Conservation (phyloP, 2,329 filamentous ascomycete genomes). For the Fusarium subglutinans region DNA sequence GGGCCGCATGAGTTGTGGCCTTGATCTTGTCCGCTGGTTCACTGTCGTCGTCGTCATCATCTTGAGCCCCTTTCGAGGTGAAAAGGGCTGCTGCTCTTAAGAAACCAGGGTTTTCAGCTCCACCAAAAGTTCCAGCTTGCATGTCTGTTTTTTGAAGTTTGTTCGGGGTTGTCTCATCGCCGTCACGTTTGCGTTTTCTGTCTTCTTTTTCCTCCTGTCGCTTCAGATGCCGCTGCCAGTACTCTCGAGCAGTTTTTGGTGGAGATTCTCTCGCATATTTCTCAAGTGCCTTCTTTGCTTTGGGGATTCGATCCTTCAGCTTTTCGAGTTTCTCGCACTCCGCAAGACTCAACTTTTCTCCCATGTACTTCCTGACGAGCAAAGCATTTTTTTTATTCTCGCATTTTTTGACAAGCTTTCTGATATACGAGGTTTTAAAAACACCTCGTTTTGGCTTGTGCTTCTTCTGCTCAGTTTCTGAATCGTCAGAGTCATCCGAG, state of each 20-base stretch:
- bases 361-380: fast-evolving
- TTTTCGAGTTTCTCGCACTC: too few relatives aligned
- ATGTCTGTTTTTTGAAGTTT: background rate
- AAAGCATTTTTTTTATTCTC: background rate
- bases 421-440: fast-evolving
- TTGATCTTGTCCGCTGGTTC: background rate
- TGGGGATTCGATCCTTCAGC: too few relatives aligned
- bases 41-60: background rate
- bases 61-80: background rate
- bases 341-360: background rate
- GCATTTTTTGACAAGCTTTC: fast-evolving
- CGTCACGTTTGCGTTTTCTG: background rate
- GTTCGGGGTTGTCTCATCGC: background rate
- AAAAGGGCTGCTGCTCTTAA: background rate
- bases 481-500: background rate
- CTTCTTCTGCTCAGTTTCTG: background rate
- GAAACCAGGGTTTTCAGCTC: background rate
- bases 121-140: background rate
- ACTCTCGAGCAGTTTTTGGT: background rate
- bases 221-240: background rate
- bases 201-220: background rate
- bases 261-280: background rate
- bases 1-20: background rate
- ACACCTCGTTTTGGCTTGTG: fast-evolving
- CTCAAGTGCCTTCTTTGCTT: background rate